phyloP scores from a whole-genome alignment of 768 basidiomycete species.

The Mycena metata region DNA sequence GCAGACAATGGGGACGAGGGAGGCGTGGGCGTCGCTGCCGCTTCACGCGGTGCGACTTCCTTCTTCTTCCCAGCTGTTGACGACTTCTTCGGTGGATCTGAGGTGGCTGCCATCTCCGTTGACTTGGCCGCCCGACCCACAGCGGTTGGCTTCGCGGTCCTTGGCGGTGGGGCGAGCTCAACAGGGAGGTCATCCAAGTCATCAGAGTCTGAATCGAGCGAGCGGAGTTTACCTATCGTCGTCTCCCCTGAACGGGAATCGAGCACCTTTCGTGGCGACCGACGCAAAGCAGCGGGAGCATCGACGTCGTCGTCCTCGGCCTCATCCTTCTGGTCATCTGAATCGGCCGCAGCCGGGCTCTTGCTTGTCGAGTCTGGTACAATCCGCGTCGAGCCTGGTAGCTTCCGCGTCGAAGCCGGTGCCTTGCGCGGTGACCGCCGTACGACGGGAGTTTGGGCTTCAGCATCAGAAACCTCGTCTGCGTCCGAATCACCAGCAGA shows the following conservation, averaged over 20 bases:
- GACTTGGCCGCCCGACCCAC: slow-evolving; percentile 1
- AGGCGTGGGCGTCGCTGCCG: slow-evolving; percentile 26
- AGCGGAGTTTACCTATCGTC: background rate
- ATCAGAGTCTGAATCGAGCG: slow-evolving; percentile 26
- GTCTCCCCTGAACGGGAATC: background rate
- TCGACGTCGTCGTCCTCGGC: background rate
- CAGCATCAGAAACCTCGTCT: no score
- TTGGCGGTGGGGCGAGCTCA: background rate
- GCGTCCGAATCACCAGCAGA: background rate
- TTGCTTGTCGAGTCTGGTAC: no score
- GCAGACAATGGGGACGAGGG: slow-evolving; percentile 33
- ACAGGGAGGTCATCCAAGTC: slow-evolving; percentile 17
- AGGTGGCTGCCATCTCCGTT: background rate
- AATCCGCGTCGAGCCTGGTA: background rate
- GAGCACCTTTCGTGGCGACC: slow-evolving; percentile 17
- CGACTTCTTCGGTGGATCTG: background rate
- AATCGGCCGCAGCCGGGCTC: no score
- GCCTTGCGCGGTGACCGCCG: slow-evolving; percentile 17
- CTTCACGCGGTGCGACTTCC: background rate
- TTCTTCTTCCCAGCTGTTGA: background rate
- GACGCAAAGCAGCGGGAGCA: background rate
- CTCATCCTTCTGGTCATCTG: no score
- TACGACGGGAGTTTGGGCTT: no score
- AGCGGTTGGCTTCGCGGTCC: background rate
- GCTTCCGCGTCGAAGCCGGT: background rate